These are phyloP conservation scores for Prillingera fragicola DNA, from an alignment of 1,284 basidiomycete species.

Conservation along the genomic window DNA sequence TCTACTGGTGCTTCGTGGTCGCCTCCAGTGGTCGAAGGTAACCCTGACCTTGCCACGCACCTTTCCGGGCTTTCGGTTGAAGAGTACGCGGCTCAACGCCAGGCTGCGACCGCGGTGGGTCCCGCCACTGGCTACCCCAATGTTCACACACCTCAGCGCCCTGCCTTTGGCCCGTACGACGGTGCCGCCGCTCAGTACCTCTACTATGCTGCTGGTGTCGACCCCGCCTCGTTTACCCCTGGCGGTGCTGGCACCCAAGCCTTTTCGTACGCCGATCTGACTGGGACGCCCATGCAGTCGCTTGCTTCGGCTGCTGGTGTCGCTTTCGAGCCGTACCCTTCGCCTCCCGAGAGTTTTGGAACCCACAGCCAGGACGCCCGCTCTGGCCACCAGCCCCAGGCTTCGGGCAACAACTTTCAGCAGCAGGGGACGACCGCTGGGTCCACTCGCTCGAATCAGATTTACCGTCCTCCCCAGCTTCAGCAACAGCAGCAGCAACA, in stretches of 20 bases:
- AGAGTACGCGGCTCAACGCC: conserved; percentile 1
- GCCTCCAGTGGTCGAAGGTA: not conserved
- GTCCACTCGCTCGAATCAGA: not conserved
- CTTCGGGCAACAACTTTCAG: not conserved
- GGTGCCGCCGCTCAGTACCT: conserved; percentile 6
- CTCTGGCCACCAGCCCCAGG: not conserved
- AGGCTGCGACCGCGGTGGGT: not conserved
- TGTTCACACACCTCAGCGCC: conserved; percentile 9
- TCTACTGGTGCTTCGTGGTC: conserved; percentile 5
- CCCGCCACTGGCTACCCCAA: conserved; percentile 2
- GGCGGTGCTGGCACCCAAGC: not conserved
- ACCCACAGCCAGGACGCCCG: not conserved
- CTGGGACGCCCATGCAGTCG: conserved; percentile 8
- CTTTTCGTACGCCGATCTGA: conserved; percentile 6
- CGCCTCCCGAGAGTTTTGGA: conserved; percentile 2
- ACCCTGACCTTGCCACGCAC: conserved; percentile 5
- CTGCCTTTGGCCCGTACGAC: conserved; percentile 6
- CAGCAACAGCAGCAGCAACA: conserved; percentile 12
- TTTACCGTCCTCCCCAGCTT: conserved; percentile 7
- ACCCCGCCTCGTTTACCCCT: conserved; percentile 1
- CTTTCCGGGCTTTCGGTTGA: conserved; percentile 10
- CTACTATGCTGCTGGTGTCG: conserved; percentile 11
- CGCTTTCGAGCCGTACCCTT: conserved; percentile 12
- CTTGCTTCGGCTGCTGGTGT: conserved; percentile 1
- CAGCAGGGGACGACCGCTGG: conserved; percentile 1